Percentiles rank a stretch among this genome's conserved stretches.
These are phyloP conservation scores for Colletotrichum agaves DNA, from an alignment of 2,329 filamentous ascomycete species.

Conservation along the genomic window DNA sequence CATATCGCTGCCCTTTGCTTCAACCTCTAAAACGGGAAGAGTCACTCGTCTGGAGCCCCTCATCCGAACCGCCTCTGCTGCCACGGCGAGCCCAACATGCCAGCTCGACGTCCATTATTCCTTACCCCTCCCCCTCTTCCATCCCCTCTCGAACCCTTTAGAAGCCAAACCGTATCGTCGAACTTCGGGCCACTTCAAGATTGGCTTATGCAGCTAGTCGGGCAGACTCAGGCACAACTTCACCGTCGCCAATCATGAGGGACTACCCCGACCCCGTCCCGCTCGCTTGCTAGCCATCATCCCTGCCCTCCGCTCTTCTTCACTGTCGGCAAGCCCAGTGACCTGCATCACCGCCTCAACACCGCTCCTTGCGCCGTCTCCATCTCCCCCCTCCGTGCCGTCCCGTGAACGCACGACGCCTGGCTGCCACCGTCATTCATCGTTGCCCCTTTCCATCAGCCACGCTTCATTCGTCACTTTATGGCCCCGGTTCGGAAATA, in stretches of 20 bases:
- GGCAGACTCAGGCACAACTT: conserved; percentile 38
- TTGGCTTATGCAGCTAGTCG: conserved; percentile 37
- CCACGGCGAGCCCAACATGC: background rate
- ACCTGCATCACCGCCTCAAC: conserved; percentile 38
- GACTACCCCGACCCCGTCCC: conserved; percentile 22
- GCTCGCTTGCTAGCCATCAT: conserved; percentile 4
- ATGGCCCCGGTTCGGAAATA: conserved; percentile 22
- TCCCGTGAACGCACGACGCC: conserved; percentile 20
- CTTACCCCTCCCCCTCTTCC: background rate
- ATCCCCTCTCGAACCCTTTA: conserved; percentile 20
- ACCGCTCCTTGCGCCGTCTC: conserved; percentile 32
- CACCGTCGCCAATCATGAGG: conserved; percentile 24
- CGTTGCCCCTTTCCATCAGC: conserved; percentile 1
- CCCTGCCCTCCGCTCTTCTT: conserved; percentile 32
- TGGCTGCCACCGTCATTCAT: conserved; percentile 18
- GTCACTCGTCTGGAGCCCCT: background rate
- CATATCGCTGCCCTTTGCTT: background rate
- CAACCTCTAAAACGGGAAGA: background rate
- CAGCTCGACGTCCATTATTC: background rate
- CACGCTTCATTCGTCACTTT: conserved; percentile 19
- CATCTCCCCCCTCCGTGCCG: conserved; percentile 28
- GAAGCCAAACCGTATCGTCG: conserved; percentile 21
- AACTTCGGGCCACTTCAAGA: conserved; percentile 21
- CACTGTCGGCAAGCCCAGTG: conserved; percentile 34
- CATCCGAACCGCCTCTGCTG: background rate